Percentiles rank a stretch among this genome's conserved stretches.
Evolutionary conservation across 371 early-diverging fungal genomes (phyloP).

Genomic region (Saksenaea oblongispora): DNA sequence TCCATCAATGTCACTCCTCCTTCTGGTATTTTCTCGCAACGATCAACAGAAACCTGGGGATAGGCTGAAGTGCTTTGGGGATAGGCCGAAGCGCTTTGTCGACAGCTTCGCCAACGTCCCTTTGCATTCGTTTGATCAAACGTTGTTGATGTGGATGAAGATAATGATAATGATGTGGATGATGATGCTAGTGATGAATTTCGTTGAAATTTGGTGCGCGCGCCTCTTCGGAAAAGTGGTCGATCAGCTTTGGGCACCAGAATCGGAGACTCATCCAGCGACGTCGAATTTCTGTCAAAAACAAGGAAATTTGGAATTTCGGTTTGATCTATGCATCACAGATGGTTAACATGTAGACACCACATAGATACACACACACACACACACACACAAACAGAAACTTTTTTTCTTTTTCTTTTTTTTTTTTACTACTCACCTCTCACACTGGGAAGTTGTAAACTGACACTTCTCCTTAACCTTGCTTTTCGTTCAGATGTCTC

Average conservation of each 20-base stretch:
- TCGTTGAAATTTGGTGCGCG: slow-evolving; percentile 53
- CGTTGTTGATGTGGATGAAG: slow-evolving; percentile 18
- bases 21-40: neutral
- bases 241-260: slow-evolving; percentile 50
- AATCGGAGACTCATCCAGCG: slow-evolving; percentile 47
- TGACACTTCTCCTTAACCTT: slow-evolving; percentile 48
- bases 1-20: slow-evolving; percentile 1
- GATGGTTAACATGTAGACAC: neutral
- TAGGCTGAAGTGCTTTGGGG: neutral
- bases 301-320: slow-evolving; percentile 40
- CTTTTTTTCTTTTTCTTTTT: no score
- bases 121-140: neutral
- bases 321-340: slow-evolving; percentile 5
- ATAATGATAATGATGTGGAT: slow-evolving; percentile 22
- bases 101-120: neutral
- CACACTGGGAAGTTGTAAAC: slow-evolving; percentile 33
- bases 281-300: slow-evolving; percentile 53
- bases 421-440: slow-evolving; percentile 27
- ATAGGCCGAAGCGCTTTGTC: neutral
- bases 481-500: slow-evolving; percentile 18
- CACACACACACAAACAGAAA: neutral
- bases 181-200: slow-evolving; percentile 37
- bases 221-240: slow-evolving; percentile 49
- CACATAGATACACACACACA: neutral
- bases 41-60: neutral